phyloP scores from a whole-genome alignment of 108 stramenopile genomes.

The Cyclostephanos tholiformis region DNA sequence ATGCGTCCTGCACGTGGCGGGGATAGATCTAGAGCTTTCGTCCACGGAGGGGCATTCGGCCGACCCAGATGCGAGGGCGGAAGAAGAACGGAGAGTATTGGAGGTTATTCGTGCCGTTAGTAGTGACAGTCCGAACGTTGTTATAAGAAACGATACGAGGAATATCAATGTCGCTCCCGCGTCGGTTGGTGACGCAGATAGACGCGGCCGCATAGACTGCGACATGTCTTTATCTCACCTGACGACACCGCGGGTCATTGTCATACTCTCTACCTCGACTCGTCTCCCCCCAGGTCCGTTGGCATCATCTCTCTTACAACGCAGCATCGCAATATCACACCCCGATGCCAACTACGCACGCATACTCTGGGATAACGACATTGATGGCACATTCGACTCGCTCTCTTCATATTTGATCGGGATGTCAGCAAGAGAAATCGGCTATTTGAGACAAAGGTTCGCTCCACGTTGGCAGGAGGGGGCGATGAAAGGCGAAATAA shows the following conservation, averaged over 20 bases:
- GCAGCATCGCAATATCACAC: constrained; percentile 47
- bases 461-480: constrained; percentile 19
- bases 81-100: constrained; percentile 63
- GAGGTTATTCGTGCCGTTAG: constrained; percentile 53
- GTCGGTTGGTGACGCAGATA: neutral
- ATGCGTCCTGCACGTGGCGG: constrained; percentile 67
- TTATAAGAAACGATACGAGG: constrained; percentile 1
- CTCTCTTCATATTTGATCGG: constrained; percentile 27
- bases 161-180: neutral
- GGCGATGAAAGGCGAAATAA: constrained; percentile 8
- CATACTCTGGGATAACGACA: constrained; percentile 60
- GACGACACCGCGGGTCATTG: constrained; percentile 47
- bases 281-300: constrained; percentile 66
- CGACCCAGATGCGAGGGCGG: constrained; percentile 50
- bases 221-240: constrained; percentile 8
- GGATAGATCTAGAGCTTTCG: constrained; percentile 66
- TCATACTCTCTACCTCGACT: constrained; percentile 60
- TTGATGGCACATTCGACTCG: constrained; percentile 44
- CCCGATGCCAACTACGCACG: constrained; percentile 66
- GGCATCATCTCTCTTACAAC: constrained; percentile 49
- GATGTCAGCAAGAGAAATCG: constrained; percentile 28
- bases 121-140: neutral
- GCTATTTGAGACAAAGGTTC: constrained; percentile 44
- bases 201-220: neutral
- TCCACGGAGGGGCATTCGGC: constrained; percentile 51